Conservation (phyloP, 1,139 yeast species). For the Suhomyces terraborum region DNA sequence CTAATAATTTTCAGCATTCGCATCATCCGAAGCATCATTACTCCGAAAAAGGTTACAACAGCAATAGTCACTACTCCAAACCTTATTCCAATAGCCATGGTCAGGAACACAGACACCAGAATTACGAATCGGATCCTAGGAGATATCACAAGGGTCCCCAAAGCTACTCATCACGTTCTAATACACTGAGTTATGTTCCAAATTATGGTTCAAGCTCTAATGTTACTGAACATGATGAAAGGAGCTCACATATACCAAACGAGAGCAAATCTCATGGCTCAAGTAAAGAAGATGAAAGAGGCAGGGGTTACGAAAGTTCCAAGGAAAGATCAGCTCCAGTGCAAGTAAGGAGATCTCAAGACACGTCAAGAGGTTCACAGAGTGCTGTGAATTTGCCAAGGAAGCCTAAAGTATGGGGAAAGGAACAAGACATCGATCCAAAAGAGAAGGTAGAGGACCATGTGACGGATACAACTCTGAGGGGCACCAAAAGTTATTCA, state of each 20-base stretch:
- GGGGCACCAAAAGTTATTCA: background rate
- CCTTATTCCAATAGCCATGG: background rate
- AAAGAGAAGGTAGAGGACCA: background rate
- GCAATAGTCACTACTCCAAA: background rate
- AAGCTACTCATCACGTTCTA: background rate
- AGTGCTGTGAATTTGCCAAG: constrained; percentile 2
- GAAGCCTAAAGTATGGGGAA: constrained; percentile 2
- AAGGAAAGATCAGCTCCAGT: constrained; percentile 6
- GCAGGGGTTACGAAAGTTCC: constrained; percentile 2
- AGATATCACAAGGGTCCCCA: background rate
- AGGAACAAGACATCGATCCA: background rate
- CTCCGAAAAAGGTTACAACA: background rate
- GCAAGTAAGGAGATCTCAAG: constrained; percentile 1
- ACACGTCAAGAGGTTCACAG: background rate
- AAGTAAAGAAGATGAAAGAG: background rate
- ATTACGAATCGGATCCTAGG: background rate
- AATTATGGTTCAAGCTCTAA: constrained; percentile 2
- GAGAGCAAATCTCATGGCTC: background rate
- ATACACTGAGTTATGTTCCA: constrained; percentile 10
- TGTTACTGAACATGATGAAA: background rate
- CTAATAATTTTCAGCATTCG: background rate
- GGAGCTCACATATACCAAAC: constrained; percentile 9
- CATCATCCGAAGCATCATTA: background rate
- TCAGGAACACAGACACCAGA: background rate
- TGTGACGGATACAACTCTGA: background rate